Conservation (phyloP, 495 filamentous ascomycete genomes). For the Aspergillus heteromorphus region DNA sequence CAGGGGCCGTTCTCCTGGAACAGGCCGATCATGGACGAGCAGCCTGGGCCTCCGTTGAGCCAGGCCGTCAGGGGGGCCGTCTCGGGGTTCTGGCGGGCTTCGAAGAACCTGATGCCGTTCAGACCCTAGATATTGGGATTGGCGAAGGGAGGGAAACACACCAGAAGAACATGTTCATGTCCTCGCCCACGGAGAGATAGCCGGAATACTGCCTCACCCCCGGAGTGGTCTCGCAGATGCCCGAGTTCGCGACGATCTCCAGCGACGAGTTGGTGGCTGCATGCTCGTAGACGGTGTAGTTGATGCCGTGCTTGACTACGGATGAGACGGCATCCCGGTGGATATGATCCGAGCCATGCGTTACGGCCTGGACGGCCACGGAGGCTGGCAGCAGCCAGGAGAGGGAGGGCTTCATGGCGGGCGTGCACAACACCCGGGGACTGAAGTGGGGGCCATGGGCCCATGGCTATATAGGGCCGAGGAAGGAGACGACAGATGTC, state of each 20-base stretch:
- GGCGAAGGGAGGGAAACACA: constrained; percentile 10
- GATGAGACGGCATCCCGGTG: constrained; percentile 24
- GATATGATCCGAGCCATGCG: constrained; percentile 3
- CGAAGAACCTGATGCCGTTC: constrained; percentile 42
- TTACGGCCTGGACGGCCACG: neutral
- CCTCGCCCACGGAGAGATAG: constrained; percentile 47
- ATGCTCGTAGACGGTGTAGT: constrained; percentile 49
- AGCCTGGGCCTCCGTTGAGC: constrained; percentile 55
- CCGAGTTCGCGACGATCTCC: constrained; percentile 52
- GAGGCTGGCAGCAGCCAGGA: constrained; percentile 1
- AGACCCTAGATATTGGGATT: neutral
- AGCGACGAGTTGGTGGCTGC: constrained; percentile 44
- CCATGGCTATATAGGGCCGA: neutral
- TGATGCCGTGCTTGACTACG: constrained; percentile 37
- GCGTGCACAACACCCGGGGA: too few species aligned
- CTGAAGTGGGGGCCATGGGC: too few species aligned
- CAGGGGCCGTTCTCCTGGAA: constrained; percentile 55
- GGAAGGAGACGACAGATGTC: too few species aligned
- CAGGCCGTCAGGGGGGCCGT: constrained; percentile 46
- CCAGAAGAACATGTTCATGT: constrained; percentile 56
- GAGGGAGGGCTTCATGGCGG: neutral
- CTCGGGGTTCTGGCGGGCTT: constrained; percentile 43
- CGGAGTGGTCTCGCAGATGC: constrained; percentile 50
- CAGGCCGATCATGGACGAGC: constrained; percentile 49
- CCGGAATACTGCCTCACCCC: constrained; percentile 54